A percentile compares a stretch with the other conserved stretches of the same genome.
phyloP scores from a whole-genome alignment of 176 grass and related monocot species.

The Pharus latifolius region DNA sequence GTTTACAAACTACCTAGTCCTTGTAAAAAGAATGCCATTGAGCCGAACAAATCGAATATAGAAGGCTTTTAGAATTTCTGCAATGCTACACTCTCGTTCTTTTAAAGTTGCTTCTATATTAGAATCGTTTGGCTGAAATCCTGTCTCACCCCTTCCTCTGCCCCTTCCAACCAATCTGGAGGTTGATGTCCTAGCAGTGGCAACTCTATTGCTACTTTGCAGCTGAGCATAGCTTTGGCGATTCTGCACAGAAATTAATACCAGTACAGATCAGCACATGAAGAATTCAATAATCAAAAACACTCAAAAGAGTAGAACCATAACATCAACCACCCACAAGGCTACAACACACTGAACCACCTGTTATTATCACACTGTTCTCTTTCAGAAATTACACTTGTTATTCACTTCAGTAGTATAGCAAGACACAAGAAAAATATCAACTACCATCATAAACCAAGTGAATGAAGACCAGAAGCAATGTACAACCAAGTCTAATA shows the following conservation, averaged over 20 bases:
- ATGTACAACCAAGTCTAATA: no score
- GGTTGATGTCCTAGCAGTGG: conserved; percentile 3
- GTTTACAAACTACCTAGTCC: conserved; percentile 11
- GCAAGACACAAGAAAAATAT: no score
- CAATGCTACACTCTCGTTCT: conserved; percentile 12
- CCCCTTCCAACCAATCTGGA: conserved; percentile 24
- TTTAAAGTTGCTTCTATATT: conserved; percentile 20
- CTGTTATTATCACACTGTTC: no score
- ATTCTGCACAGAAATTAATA: conserved; percentile 27
- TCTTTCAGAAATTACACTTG: no score
- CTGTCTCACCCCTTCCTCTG: conserved; percentile 33
- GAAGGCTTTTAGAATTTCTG: conserved; percentile 45
- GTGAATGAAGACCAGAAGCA: no score
- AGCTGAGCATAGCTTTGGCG: conserved; percentile 34
- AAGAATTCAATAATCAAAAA: no score
- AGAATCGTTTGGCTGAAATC: neutral
- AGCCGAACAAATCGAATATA: conserved; percentile 45
- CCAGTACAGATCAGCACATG: no score
- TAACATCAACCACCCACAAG: no score
- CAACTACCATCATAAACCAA: no score
- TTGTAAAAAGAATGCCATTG: conserved; percentile 51
- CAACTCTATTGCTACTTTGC: conserved; percentile 24
- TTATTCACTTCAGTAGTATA: no score
- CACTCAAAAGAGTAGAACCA: no score
- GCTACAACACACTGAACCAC: no score